Evolutionary conservation across 805 yeast genomes (phyloP).

Genomic region (Tetrapisispora nanseiensis): DNA sequence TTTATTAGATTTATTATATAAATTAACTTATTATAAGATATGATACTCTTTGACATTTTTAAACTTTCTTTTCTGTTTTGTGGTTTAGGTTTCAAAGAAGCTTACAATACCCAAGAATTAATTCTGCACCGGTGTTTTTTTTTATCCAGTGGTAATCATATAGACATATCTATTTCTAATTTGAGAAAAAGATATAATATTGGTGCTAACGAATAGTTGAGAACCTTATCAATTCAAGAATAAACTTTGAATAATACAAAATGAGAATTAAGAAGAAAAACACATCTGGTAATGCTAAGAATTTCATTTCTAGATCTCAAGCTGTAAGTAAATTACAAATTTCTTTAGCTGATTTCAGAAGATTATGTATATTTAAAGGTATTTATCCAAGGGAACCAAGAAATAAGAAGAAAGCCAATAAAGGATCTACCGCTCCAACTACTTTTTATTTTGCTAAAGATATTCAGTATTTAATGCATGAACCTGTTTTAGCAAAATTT

Average conservation of each 20-base stretch:
- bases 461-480: slow-evolving; percentile 89
- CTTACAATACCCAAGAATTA: too few relatives aligned
- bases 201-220: neutral
- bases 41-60: too few relatives aligned
- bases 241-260: neutral
- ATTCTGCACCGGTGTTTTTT: too few relatives aligned
- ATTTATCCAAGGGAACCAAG: slow-evolving; percentile 95
- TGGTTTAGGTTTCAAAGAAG: too few relatives aligned
- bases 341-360: slow-evolving; percentile 90
- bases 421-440: slow-evolving; percentile 93
- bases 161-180: too few relatives aligned
- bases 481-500: slow-evolving; percentile 83
- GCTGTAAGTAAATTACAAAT: slow-evolving; percentile 88
- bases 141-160: too few relatives aligned
- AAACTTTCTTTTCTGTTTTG: too few relatives aligned
- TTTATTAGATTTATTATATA: too few relatives aligned
- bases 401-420: slow-evolving; percentile 92
- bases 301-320: slow-evolving; percentile 87
- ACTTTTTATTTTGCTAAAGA: slow-evolving; percentile 92
- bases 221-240: neutral
- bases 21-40: too few relatives aligned
- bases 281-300: slow-evolving; percentile 79
- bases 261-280: slow-evolving; percentile 76
- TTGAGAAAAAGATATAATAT: too few relatives aligned
- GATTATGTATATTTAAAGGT: slow-evolving; percentile 95